Evolutionary conservation across 345 rosid species (phyloP).

Genomic region (Boechera stricta): DNA sequence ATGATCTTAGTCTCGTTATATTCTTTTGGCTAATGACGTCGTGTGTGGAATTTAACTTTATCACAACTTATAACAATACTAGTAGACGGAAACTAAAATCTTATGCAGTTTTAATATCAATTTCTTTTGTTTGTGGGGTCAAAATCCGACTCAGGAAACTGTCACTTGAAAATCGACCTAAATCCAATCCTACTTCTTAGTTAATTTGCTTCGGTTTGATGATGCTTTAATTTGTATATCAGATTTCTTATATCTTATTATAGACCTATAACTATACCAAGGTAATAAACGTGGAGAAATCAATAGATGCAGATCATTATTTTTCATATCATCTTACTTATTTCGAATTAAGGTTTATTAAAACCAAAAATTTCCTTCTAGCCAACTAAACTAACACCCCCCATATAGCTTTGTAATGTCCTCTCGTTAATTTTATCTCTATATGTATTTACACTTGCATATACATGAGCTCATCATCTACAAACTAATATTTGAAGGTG

Average conservation of each 20-base stretch:
- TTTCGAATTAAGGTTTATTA: neutral
- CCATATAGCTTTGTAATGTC: neutral
- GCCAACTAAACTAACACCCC: too few species aligned
- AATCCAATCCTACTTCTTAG: neutral
- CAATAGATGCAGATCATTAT: neutral
- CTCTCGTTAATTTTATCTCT: neutral
- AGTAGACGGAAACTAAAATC: conserved; percentile 25
- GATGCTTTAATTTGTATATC: neutral
- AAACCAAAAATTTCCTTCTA: neutral
- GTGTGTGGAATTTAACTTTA: conserved; percentile 13
- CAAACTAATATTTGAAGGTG: neutral
- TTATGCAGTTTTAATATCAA: conserved; percentile 6
- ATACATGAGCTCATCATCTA: conserved; percentile 11
- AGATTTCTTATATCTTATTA: neutral
- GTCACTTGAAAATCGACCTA: conserved; percentile 38
- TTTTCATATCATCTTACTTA: conserved; percentile 14
- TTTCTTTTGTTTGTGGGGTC: conserved; percentile 30
- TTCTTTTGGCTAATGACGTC: conserved; percentile 22
- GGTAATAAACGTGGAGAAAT: neutral
- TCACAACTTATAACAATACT: conserved; percentile 23
- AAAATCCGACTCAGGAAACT: conserved; percentile 39
- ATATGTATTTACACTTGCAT: conserved; percentile 4
- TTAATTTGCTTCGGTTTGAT: conserved; percentile 13
- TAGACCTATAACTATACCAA: neutral
- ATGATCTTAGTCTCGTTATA: neutral